Evolutionary conservation across 163 green algal genomes (phyloP).

Genomic region (Scenedesmus sp.): DNA sequence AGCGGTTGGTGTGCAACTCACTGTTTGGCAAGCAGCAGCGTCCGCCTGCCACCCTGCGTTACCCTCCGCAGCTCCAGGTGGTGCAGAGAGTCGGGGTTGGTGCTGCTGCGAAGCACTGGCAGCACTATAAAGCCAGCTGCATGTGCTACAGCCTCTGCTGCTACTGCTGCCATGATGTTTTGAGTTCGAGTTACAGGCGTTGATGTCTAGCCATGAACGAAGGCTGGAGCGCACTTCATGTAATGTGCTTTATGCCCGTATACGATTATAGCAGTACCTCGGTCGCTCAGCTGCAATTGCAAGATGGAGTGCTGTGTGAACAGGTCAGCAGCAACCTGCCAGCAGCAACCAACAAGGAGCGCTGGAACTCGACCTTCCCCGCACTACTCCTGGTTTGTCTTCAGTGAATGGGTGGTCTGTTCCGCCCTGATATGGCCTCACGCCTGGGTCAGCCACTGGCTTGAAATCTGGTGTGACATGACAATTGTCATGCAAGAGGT

Average conservation of each 20-base stretch:
- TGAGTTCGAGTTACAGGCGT: not conserved
- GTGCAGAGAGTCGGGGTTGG: not conserved
- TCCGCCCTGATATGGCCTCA: not conserved
- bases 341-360: not conserved
- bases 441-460: not conserved
- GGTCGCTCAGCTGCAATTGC: not conserved
- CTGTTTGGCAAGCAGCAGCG: not conserved
- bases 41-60: not conserved
- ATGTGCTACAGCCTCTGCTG: slow-evolving; percentile 8
- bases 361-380: too few relatives aligned
- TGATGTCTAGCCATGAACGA: too few relatives aligned
- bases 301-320: too few relatives aligned
- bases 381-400: too few relatives aligned
- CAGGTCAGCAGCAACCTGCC: not conserved
- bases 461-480: not conserved
- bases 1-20: not conserved
- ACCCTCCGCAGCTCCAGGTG: not conserved
- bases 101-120: not conserved
- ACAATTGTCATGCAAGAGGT: not conserved
- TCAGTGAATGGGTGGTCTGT: too few relatives aligned
- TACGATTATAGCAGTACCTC: not conserved
- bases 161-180: not conserved
- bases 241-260: too few relatives aligned
- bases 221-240: too few relatives aligned
- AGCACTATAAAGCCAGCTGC: slow-evolving; percentile 32